A percentile compares a stretch with the other conserved stretches of the same genome.
Evolutionary conservation across 306 rosid genomes (phyloP).

Genomic region (Medicago lupulina): DNA sequence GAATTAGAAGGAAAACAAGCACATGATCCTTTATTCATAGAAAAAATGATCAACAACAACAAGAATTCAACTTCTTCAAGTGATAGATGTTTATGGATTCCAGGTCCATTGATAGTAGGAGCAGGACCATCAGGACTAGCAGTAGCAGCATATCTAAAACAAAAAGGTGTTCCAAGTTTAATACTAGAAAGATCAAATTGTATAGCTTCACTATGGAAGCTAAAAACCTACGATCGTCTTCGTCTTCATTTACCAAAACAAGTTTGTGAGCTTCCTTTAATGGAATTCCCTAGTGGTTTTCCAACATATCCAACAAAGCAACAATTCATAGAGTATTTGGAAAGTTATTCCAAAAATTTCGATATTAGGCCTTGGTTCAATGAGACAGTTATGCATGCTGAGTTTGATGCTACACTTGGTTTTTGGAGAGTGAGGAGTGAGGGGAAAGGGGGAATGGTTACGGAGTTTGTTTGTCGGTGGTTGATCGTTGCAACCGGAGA

Average conservation of each 20-base stretch:
- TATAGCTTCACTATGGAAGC: slow-evolving; percentile 89
- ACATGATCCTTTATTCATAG: slow-evolving; percentile 65
- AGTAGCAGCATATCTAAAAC: slow-evolving; percentile 72
- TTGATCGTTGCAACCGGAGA: slow-evolving; percentile 85
- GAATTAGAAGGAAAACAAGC: slow-evolving; percentile 76
- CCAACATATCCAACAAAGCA: slow-evolving; percentile 83
- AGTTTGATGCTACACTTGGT: slow-evolving; percentile 58
- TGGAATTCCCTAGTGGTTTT: slow-evolving; percentile 60
- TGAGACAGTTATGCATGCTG: slow-evolving; percentile 57
- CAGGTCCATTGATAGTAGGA: slow-evolving; percentile 76
- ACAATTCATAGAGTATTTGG: slow-evolving; percentile 71
- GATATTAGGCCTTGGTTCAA: slow-evolving; percentile 63
- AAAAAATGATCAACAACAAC: slow-evolving; percentile 44
- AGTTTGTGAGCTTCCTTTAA: slow-evolving; percentile 77
- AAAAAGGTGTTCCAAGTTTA: slow-evolving; percentile 55
- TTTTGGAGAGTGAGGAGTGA: slow-evolving; percentile 59
- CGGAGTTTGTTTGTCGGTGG: slow-evolving; percentile 70
- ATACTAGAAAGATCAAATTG: slow-evolving; percentile 78
- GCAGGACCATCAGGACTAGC: slow-evolving; percentile 92
- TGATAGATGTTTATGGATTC: slow-evolving; percentile 40
- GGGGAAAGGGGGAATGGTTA: slow-evolving; percentile 10
- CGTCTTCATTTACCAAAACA: slow-evolving; percentile 78
- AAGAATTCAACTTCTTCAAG: background rate
- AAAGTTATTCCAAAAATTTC: slow-evolving; percentile 54
- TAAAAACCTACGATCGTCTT: slow-evolving; percentile 76